Percentiles rank a stretch among this genome's conserved stretches.
These are phyloP conservation scores for Epichloe sylvatica DNA, from an alignment of 2,329 filamentous ascomycete species.

Conservation along the genomic window DNA sequence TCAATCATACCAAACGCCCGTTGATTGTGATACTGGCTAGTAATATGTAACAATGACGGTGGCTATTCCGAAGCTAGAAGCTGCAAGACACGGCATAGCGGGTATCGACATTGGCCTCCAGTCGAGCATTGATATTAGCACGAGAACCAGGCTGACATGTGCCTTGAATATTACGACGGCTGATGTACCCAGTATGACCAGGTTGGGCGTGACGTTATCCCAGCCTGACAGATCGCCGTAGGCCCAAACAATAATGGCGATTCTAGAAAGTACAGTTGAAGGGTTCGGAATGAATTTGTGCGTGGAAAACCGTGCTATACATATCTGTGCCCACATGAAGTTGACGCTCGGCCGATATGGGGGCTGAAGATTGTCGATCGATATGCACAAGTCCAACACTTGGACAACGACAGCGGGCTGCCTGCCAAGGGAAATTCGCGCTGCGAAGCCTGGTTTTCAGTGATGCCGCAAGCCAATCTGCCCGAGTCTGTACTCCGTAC, in stretches of 20 bases:
- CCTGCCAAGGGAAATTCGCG: not conserved
- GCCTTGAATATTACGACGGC: not conserved
- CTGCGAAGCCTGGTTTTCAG: not conserved
- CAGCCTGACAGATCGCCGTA: not conserved
- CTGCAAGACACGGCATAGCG: not conserved
- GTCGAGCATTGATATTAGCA: not conserved
- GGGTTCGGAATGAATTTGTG: too few relatives aligned
- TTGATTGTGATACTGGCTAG: not conserved
- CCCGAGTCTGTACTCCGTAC: not conserved
- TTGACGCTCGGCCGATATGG: not conserved
- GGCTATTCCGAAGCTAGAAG: not conserved
- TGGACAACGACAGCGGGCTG: not conserved
- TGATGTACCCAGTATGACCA: too few relatives aligned
- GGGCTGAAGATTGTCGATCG: not conserved
- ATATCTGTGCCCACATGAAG: not conserved
- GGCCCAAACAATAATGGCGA: not conserved
- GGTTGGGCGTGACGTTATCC: not conserved
- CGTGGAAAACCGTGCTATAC: too few relatives aligned
- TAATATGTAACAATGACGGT: not conserved
- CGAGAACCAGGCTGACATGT: not conserved
- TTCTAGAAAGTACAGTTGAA: not conserved
- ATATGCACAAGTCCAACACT: not conserved
- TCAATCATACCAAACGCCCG: not conserved
- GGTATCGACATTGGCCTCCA: slow-evolving; percentile 1
- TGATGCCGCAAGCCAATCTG: not conserved